These are phyloP conservation scores for Teunomyces cretensis DNA, from an alignment of 805 yeast species.

Conservation along the genomic window DNA sequence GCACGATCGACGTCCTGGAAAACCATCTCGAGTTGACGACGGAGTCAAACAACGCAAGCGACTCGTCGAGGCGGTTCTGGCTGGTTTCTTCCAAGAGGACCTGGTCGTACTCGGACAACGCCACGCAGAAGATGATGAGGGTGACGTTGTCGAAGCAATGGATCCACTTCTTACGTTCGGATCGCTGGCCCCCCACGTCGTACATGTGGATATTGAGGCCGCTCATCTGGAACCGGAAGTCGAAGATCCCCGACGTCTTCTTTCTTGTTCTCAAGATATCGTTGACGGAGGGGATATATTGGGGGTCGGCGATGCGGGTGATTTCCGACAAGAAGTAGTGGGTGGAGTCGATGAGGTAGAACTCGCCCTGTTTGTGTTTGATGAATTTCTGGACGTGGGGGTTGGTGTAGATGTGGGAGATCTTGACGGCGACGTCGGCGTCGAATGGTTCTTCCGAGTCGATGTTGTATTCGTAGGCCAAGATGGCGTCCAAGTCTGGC, in stretches of 20 bases:
- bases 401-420: conserved; percentile 53
- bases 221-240: conserved; percentile 77
- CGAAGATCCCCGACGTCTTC: conserved; percentile 90
- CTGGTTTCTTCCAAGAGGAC: conserved; percentile 53
- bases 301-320: conserved; percentile 55
- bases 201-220: conserved; percentile 43
- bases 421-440: conserved; percentile 45
- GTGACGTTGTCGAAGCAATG: conserved; percentile 95
- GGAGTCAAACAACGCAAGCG: conserved; percentile 81
- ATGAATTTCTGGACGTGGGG: conserved; percentile 59
- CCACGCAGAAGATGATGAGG: conserved; percentile 84
- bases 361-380: conserved; percentile 60
- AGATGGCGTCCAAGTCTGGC: conserved; percentile 44
- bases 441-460: conserved; percentile 56
- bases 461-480: conserved; percentile 49
- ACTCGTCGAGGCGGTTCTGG: conserved; percentile 36
- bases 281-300: conserved; percentile 69
- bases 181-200: conserved; percentile 95
- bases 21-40: conserved; percentile 94
- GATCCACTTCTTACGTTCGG: conserved; percentile 96
- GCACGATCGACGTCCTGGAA: conserved; percentile 77
- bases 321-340: conserved; percentile 70
- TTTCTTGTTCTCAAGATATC: conserved; percentile 87
- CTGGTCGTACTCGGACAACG: conserved; percentile 89
- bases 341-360: conserved; percentile 85